These are phyloP conservation scores for Durio zibethinus DNA, from an alignment of 345 rosid species.

Conservation along the genomic window DNA sequence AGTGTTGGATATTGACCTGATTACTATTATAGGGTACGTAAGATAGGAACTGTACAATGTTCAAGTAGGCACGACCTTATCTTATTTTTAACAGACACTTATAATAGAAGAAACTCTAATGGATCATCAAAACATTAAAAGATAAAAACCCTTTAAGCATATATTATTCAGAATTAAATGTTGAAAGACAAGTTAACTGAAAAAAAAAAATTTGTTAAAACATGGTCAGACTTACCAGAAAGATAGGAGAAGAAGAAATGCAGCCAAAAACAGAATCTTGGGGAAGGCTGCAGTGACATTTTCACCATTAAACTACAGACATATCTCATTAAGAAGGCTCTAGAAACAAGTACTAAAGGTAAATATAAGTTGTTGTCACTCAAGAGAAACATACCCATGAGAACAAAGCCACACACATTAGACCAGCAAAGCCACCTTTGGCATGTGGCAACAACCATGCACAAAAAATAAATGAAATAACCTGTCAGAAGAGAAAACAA, in stretches of 20 bases:
- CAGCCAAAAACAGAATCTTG: constrained; percentile 45
- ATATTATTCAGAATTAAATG: neutral
- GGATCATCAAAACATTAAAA: neutral
- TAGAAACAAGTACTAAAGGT: neutral
- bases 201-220: neutral
- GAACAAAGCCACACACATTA: constrained; percentile 49
- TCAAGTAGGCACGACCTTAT: neutral
- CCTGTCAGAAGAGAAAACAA: constrained; percentile 38
- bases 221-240: constrained; percentile 48
- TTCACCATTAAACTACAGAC: constrained; percentile 15
- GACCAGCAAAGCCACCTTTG: constrained; percentile 59
- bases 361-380: neutral
- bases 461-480: constrained; percentile 45
- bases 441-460: constrained; percentile 47
- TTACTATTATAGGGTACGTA: neutral
- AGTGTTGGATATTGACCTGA: neutral
- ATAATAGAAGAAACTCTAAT: neutral
- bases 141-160: neutral
- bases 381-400: constrained; percentile 47
- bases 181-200: neutral
- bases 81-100: neutral
- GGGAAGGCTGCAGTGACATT: constrained; percentile 48
- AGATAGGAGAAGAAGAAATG: constrained; percentile 64
- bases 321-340: neutral
- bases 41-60: neutral